Evolutionary conservation across 1,139 yeast genomes (phyloP), one percentile per base, ranked within the genome.

Genomic region (Suhomyces yuchorum): DNA sequence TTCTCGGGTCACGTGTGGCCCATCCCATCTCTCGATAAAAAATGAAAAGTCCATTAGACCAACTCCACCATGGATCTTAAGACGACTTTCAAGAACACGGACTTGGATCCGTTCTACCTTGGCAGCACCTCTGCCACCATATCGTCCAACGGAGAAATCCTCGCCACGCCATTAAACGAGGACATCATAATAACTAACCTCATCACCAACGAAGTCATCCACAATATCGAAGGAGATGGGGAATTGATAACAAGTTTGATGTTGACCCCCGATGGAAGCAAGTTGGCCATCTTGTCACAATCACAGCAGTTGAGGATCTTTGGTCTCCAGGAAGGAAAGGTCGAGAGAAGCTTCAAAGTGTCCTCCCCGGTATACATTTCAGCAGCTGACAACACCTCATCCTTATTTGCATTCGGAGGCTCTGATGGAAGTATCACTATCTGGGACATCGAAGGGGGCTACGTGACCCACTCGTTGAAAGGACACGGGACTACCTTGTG

Each of bases 401-500:
- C 96, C 4, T 73, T 93, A 43, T 82, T 92, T 61, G 96, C 97
- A 33, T 85, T 95, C 60, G 99, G 99, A 43, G 93, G 96, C 42
- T 87, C 97, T 0, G 99, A 95, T 64, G 98, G 99, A 43, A 81
- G 84, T 36, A 87, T 92, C 18, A 85, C 90, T 43, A 96, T 95
- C 2, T 91, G 96, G 87, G 99, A 93, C 66, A 78, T 93, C 40
- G 92, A 83, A 55, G 92, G 92, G 32, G 95, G 96, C 1, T 90
- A 80, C 56, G 81, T 87, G 2, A 93, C 99, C 0, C 99, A 93
- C 67, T 85, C 90, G 15, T 78, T 93, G 52, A 86, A 89, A 63
- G 98, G 99, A 0, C 99, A 95, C 65, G 96, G 96, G 18, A 85
- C 96, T n/a, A 87, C 96, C 6, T 78, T 93, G 39, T 87, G 96